Conservation (phyloP, 129 eudicot genomes). For the Scalesia atractyloides region DNA sequence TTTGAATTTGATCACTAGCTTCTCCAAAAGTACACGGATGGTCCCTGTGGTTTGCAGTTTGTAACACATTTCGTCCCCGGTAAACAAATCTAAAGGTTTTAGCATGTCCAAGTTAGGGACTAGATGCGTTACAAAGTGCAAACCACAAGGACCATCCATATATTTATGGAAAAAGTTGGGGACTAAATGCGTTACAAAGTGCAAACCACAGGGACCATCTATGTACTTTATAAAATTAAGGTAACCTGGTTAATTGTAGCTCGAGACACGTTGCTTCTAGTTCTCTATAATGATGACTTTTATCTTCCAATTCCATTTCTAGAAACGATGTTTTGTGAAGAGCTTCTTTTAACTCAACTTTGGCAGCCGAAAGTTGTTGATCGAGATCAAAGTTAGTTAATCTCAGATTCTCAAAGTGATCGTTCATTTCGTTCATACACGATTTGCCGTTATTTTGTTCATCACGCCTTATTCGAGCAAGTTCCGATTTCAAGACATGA, state of each 20-base stretch:
- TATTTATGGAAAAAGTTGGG: no score
- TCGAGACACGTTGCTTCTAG: slow-evolving; percentile 79
- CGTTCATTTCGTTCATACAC: slow-evolving; percentile 49
- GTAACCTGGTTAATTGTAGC: slow-evolving; percentile 82
- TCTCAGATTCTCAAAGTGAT: slow-evolving; percentile 66
- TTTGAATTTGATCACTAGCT: no score
- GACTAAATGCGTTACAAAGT: no score
- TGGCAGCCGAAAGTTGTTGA: slow-evolving; percentile 65
- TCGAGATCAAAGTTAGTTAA: slow-evolving; percentile 68
- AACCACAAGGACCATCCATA: no score
- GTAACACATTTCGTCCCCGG: no score
- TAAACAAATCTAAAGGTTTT: no score
- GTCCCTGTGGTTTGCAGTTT: no score
- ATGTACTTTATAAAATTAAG: neutral
- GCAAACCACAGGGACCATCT: no score
- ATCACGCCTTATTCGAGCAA: slow-evolving; percentile 33
- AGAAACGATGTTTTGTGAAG: slow-evolving; percentile 57
- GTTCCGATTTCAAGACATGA: slow-evolving; percentile 24
- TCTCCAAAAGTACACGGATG: no score
- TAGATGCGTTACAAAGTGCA: no score
- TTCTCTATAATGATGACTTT: slow-evolving; percentile 55
- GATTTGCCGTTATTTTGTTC: slow-evolving; percentile 31
- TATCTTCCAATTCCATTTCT: slow-evolving; percentile 79
- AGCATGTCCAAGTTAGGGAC: no score
- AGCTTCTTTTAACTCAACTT: slow-evolving; percentile 47